Evolutionary conservation across 108 stramenopile species (phyloP).

Genomic region (Nitzschia sp.): DNA sequence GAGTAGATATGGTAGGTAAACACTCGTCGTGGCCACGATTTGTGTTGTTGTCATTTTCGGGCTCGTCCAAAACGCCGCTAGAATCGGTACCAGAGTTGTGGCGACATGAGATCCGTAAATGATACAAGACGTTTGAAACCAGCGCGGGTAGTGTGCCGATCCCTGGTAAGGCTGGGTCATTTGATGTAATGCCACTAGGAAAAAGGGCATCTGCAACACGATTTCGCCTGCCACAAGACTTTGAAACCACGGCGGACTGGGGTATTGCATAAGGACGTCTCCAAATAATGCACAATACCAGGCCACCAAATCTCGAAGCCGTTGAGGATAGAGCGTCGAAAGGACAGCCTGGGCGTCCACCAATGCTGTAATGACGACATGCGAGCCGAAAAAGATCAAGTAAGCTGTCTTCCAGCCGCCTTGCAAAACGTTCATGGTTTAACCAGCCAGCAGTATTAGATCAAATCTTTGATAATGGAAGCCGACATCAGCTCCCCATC

Average conservation of each 20-base stretch:
- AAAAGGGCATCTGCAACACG: slow-evolving; percentile 84
- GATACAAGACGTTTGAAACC: slow-evolving; percentile 45
- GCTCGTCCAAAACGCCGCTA: slow-evolving; percentile 41
- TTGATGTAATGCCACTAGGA: slow-evolving; percentile 61
- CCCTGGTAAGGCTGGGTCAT: slow-evolving; percentile 12
- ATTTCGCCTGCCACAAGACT: slow-evolving; percentile 65
- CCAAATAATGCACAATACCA: slow-evolving; percentile 70
- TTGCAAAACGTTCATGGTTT: slow-evolving; percentile 52
- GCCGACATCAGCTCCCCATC: too few species aligned
- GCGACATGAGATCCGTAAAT: slow-evolving; percentile 69
- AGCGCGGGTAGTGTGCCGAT: slow-evolving; percentile 22
- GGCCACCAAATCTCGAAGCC: slow-evolving; percentile 53
- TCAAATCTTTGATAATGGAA: too few species aligned
- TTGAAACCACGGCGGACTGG: slow-evolving; percentile 61
- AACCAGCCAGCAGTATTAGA: too few species aligned
- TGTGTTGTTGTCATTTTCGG: slow-evolving; percentile 42
- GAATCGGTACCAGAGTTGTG: slow-evolving; percentile 82
- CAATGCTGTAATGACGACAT: slow-evolving; percentile 82
- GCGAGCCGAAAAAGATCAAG: slow-evolving; percentile 74
- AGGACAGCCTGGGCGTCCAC: slow-evolving; percentile 78
- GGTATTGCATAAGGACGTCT: slow-evolving; percentile 62
- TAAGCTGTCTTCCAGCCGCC: slow-evolving; percentile 59
- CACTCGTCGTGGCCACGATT: slow-evolving; percentile 36
- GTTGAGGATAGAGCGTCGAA: slow-evolving; percentile 53
- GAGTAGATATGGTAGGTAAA: slow-evolving; percentile 79